Evolutionary conservation across 768 basidiomycete species (phyloP), one percentile per base, ranked within the genome.

Genomic region (Termitomyces sp.): DNA sequence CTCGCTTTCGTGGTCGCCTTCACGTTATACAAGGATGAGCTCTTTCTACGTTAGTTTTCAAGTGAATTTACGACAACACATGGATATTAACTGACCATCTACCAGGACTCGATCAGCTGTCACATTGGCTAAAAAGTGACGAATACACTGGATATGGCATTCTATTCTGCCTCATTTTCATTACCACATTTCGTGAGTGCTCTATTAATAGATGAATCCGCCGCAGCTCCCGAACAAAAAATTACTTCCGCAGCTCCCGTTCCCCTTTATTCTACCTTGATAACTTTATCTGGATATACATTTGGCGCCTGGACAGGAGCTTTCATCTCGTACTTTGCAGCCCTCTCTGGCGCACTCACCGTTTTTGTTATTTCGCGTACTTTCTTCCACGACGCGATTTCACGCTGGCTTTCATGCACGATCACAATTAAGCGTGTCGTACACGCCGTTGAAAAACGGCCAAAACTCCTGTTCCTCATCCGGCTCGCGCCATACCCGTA

Each of bases 251-350:
- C 70, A 94, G 92, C 95, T 45, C 95, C 95, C 39, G 69, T 97
- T 52, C 95, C 95, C 39, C 79, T 97, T 58, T 97, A 96, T 76
- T 95, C 92, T 66, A 96, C 95, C 0, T 81, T 97, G 75, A 95
- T 96, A 70, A 86, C 93, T 65, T 80, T 97, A 66, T 91, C 93
- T 46, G 94, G 94, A 24, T 96, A 96, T 73, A 94, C 93, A 11
- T 95, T 88, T 69, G 93, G 93, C 55, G 81, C 91, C 22, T 89
- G 87, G 86, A 81, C 81, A 50, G 95, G 94, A 66, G 92, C 92
- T 61, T 75, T 91, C 66, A 85, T 97, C 70, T 94, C 92, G 38
- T 97, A 96, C 74, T 79, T 84, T 60, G 91, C 94, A 11, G 93
- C 95, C 7, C 84, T 97, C 46, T 77, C 84, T 1, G 94, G 95